Base-by-base conservation (phyloP, 1,284 basidiomycete genomes). In the Sporisorium exsertum region DNA sequence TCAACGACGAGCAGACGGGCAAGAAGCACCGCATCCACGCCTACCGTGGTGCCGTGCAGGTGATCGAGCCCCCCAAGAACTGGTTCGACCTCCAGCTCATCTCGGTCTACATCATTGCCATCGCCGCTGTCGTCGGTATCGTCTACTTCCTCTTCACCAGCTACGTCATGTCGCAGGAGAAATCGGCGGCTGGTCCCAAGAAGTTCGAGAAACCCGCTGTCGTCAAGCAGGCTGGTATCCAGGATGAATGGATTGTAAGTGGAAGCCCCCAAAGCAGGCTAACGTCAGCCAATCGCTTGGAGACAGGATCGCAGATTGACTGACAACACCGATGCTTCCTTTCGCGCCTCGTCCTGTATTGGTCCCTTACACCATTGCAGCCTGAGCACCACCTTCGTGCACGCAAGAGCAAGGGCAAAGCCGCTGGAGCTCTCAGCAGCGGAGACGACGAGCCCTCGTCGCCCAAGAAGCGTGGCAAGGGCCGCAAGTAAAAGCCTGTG, bases 51-150 rank as follows among this genome's bases (percentile, higher is more conserved):
- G 55, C 59, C 10, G 83, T 85, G 22, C 74, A 77, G 43, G 82
- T 85, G 42, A 67, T 81, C 43, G 83, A 85, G 72, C 83, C 83
- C 22, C 65, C 75, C 29, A 82, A 81, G 67, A 79, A 78, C 60
- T 78, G 77, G 70, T 78, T 81, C 60, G 83, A 85, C 66, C 70
- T 75, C 6, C 81, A 84, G 67, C 72, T 82, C 32, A 67, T 84
- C 42, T 81, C 80, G 15, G 68, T 83, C 12, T 84, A 83, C 69
- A 53, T 69, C 16, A 58, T 83, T 43, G 50, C 63, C 26, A 37
- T 63, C 35, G 77, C 71, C 13, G 45, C 73, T 22, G 33, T 77
- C 50, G 78, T 51, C 12, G 75, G 68, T 33, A 40, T 71, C 26
- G 75, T 47, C 27, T 82, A 79, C 64, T 53, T 69, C 22, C 64